These are phyloP conservation scores for Suhomyces bokatorum DNA, from an alignment of 1,139 yeast genomes.

Conservation along the genomic window DNA sequence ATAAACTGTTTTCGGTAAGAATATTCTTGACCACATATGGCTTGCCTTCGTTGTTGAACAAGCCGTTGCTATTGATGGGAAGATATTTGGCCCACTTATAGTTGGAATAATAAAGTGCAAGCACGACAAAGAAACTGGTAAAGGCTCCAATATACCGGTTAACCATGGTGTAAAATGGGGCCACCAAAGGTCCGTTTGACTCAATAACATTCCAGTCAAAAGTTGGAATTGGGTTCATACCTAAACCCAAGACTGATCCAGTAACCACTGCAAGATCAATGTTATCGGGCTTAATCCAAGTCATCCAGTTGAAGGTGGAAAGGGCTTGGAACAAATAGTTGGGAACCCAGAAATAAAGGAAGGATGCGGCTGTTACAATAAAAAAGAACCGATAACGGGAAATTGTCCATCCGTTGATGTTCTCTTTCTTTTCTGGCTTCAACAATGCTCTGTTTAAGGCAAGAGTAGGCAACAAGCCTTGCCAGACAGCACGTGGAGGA, in stretches of 20 bases:
- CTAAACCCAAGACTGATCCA: slow-evolving; percentile 19
- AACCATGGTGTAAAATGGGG: slow-evolving; percentile 33
- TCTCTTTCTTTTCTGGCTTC: slow-evolving; percentile 18
- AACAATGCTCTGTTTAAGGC: slow-evolving; percentile 23
- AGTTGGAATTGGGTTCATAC: slow-evolving; percentile 21
- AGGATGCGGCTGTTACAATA: slow-evolving; percentile 15
- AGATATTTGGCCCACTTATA: slow-evolving; percentile 19
- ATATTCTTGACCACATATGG: slow-evolving; percentile 17
- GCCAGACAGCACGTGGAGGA: slow-evolving; percentile 20
- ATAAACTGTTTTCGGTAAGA: slow-evolving; percentile 14
- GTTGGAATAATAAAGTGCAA: slow-evolving; percentile 29
- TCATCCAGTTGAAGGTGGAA: slow-evolving; percentile 22
- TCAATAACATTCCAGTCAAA: slow-evolving; percentile 21
- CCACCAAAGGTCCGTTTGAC: slow-evolving; percentile 10
- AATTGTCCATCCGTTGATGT: slow-evolving; percentile 22
- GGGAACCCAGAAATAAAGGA: slow-evolving; percentile 23
- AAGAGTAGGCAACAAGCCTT: slow-evolving; percentile 20
- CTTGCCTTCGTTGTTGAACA: slow-evolving; percentile 19
- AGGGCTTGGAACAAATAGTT: slow-evolving; percentile 20
- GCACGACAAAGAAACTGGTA: slow-evolving; percentile 34
- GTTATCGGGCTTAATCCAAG: slow-evolving; percentile 24
- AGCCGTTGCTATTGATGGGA: slow-evolving; percentile 18
- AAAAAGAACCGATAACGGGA: slow-evolving; percentile 20
- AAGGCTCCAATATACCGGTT: slow-evolving; percentile 39
- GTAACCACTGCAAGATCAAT: slow-evolving; percentile 20